A percentile compares a stretch with the other conserved stretches of the same genome.
phyloP scores from a whole-genome alignment of 208 protist genomes.

The Crithidia fasciculata region DNA sequence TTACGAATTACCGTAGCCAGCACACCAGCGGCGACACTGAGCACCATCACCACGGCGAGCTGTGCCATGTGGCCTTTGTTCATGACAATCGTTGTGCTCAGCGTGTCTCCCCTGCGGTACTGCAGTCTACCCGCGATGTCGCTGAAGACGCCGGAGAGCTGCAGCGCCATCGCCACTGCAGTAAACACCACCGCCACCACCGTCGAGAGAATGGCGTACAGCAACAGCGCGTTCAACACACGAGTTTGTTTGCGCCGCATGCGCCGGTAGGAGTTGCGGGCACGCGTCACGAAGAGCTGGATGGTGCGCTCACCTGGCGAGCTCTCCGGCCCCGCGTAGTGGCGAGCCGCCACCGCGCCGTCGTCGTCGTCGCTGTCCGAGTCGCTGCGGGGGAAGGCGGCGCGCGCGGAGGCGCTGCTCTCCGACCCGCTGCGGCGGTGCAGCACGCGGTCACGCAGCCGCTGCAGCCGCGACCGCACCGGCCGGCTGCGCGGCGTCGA shows the following conservation, averaged over 20 bases:
- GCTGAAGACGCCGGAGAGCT: not conserved
- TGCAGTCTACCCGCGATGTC: not conserved
- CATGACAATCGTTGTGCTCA: not conserved
- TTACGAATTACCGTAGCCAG: not conserved
- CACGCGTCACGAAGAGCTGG: slow-evolving; percentile 22
- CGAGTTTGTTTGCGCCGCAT: slow-evolving; percentile 9
- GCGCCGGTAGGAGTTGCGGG: slow-evolving; percentile 20
- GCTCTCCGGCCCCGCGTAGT: slow-evolving; percentile 12
- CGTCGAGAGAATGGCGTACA: not conserved
- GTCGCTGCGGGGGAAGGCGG: slow-evolving; percentile 15
- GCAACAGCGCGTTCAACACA: not conserved
- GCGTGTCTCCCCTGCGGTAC: slow-evolving; percentile 2
- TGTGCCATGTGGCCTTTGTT: not conserved
- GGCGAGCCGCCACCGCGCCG: not conserved
- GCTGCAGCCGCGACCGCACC: slow-evolving; percentile 5
- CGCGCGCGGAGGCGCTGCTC: not conserved
- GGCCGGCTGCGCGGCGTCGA: not conserved
- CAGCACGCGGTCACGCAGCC: slow-evolving; percentile 23
- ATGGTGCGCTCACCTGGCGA: slow-evolving; percentile 22
- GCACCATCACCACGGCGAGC: not conserved
- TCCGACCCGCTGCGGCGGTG: not conserved
- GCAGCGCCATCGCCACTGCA: not conserved
- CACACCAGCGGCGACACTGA: not conserved
- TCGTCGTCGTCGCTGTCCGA: slow-evolving; percentile 1
- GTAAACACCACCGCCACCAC: not conserved